phyloP scores from a whole-genome alignment of 768 basidiomycete species.

The Amanita pallidorosea region DNA sequence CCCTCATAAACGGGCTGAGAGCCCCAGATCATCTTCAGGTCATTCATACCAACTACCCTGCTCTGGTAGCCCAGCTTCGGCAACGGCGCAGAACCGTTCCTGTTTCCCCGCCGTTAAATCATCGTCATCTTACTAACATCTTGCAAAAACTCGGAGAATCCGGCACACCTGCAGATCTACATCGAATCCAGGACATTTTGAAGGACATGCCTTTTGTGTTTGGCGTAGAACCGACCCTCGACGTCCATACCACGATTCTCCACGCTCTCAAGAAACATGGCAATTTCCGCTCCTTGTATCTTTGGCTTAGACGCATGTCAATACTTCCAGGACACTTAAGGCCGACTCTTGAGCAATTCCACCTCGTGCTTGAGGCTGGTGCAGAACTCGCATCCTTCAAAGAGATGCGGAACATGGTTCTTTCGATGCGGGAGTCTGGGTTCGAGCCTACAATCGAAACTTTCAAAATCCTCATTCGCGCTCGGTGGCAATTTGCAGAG shows the following conservation, averaged over 20 bases:
- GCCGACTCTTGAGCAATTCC: constrained; percentile 45
- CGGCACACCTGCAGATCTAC: constrained; percentile 41
- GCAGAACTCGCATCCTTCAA: constrained; percentile 18
- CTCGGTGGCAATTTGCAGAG: constrained; percentile 22
- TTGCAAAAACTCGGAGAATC: constrained; percentile 40
- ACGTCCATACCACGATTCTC: constrained; percentile 38
- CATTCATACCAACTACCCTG: constrained; percentile 7
- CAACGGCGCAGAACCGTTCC: constrained; percentile 8
- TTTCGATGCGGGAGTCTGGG: constrained; percentile 26
- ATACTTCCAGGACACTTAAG: constrained; percentile 31
- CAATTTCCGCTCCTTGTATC: constrained; percentile 29
- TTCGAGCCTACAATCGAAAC: constrained; percentile 34
- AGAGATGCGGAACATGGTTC: constrained; percentile 23
- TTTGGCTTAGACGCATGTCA: constrained; percentile 47
- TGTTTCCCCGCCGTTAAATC: constrained; percentile 15
- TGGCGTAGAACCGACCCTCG: constrained; percentile 30
- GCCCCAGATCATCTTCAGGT: constrained; percentile 7
- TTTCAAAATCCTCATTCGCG: constrained; percentile 36
- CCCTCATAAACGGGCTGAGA: constrained; percentile 18
- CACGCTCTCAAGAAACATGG: constrained; percentile 35
- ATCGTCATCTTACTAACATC: constrained; percentile 23
- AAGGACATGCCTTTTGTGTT: constrained; percentile 36
- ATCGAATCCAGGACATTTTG: constrained; percentile 42
- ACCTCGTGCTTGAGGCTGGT: constrained; percentile 36
- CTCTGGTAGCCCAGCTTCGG: constrained; percentile 14